Base-by-base conservation (phyloP, 371 early-diverging fungal genomes). In the Nosema muscidifuracis region DNA sequence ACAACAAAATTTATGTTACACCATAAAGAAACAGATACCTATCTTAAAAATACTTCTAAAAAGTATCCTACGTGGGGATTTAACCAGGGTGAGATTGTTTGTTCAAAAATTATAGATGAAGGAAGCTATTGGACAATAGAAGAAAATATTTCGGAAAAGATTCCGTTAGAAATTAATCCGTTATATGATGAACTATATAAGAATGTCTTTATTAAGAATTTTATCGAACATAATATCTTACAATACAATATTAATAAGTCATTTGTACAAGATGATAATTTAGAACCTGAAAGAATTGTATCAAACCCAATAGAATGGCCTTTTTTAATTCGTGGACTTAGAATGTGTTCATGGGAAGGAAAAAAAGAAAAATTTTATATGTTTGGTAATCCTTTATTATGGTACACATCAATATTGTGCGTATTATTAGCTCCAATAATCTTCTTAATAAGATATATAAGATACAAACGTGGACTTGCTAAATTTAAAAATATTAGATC, bases 241-340 rank as follows among this genome's bases (percentile, higher is more conserved):
- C 97, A 97, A 97, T 92, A 90, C 88, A 88, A 88, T 0, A 89
- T 90, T 18, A 99, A 99, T 85, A 97, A 96, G 77, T 94, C 95
- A 4, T 85, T 99, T 73, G 86, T 89, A 13, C 93, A 95, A 13
- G 95, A 97, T 81, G 89, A 89, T 0, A 93, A 94, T 79, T 91
- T 94, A 82, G 90, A 92, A 75, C 84, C 84, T 30, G 92, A 92
- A 72, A 81, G 85, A 42, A 85, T 96, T 20, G 87, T 90, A 2
- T 93, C 93, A 16, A 76, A 82, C 58, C 95, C 99, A 0, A 84
- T 84, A 53, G 89, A 97, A 73, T 99, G 98, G 98, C 93, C 94
- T 30, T 82, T 95, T 50, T 78, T 92, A 65, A 83, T 86, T 28
- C 87, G 90, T 16, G 97, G 97, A 15, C 84, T 98, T 43, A 88